Conservation (phyloP, 352 stramenopile genomes). For the Blastocystis sp. region DNA sequence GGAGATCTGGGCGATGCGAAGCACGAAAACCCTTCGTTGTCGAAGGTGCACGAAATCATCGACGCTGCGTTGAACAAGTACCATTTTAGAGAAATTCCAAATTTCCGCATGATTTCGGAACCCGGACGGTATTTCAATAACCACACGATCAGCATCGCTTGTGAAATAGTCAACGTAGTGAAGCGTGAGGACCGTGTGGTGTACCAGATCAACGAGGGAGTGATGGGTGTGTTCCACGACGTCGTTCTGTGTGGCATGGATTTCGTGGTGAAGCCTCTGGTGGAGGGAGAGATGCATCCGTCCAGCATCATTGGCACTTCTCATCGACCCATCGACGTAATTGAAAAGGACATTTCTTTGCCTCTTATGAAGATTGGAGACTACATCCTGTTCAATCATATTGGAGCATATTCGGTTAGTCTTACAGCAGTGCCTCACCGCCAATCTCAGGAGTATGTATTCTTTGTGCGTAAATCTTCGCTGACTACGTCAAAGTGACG, state of each 20-base stretch:
- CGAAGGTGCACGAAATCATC: background rate
- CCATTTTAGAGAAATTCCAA: background rate
- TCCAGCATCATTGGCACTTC: constrained; percentile 22
- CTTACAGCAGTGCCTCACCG: background rate
- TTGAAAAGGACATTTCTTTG: background rate
- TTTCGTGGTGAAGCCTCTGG: background rate
- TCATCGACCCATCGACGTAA: background rate
- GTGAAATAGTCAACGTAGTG: background rate
- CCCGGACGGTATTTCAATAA: constrained; percentile 60
- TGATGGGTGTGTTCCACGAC: constrained; percentile 53
- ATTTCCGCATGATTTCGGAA: constrained; percentile 36
- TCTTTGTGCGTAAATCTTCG: constrained; percentile 45
- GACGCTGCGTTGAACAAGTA: background rate
- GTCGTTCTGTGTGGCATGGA: background rate
- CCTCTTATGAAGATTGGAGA: constrained; percentile 37
- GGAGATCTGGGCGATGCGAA: background rate
- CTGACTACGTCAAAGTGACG: background rate
- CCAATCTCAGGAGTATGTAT: background rate
- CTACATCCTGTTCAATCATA: constrained; percentile 9
- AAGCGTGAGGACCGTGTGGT: background rate
- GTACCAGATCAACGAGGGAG: constrained; percentile 50
- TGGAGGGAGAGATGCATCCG: background rate
- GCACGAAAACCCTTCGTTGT: background rate
- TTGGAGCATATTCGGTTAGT: constrained; percentile 46
- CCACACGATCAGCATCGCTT: background rate